Evolutionary conservation across 163 green algal genomes (phyloP).

Genomic region (Prototheca wickerhamii): DNA sequence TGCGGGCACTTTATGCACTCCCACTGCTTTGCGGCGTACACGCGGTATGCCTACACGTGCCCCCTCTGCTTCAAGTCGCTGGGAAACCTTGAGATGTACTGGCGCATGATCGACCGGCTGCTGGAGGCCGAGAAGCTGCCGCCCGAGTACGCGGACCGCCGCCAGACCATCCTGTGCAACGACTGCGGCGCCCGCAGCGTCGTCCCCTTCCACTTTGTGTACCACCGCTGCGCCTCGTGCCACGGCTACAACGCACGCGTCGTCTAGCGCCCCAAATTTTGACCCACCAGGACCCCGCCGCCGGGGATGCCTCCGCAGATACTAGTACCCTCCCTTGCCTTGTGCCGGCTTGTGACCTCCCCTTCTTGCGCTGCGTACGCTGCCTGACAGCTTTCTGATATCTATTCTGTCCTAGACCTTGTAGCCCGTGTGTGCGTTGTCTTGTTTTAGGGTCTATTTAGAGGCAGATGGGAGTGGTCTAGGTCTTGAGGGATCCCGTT

Average conservation of each 20-base stretch:
- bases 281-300: no score
- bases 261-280: conserved; percentile 3
- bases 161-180: conserved; percentile 84
- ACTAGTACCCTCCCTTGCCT: not conserved
- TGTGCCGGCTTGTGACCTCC: no score
- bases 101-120: conserved; percentile 92
- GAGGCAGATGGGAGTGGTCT: no score
- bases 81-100: conserved; percentile 95
- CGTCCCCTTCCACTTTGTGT: conserved; percentile 86
- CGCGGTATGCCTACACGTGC: conserved; percentile 85
- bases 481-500: no score
- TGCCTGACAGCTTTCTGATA: no score
- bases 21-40: conserved; percentile 87
- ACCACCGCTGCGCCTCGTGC: conserved; percentile 79
- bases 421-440: no score
- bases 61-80: conserved; percentile 90
- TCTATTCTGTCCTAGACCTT: no score
- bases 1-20: conserved; percentile 99
- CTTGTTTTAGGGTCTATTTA: no score
- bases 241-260: conserved; percentile 84
- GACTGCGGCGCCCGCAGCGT: conserved; percentile 71
- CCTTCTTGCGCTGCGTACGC: no score
- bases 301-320: not conserved
- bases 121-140: conserved; percentile 68
- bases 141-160: conserved; percentile 50